Conservation (phyloP, 805 yeast species). For the Saccharomycopsis babjevae region DNA sequence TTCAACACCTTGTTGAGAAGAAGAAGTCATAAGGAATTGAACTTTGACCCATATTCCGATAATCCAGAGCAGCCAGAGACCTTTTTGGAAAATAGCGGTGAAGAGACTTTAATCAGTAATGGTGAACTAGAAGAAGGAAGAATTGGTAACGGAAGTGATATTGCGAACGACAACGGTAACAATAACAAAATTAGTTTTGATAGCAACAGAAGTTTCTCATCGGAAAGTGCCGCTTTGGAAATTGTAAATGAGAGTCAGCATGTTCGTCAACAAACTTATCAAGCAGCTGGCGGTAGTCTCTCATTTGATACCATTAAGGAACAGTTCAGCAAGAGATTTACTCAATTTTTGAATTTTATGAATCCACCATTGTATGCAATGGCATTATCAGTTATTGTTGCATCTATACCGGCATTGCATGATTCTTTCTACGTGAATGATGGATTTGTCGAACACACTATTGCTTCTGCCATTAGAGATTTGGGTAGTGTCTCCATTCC, state of each 20-base stretch:
- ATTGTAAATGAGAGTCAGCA: neutral
- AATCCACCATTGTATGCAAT: constrained; percentile 81
- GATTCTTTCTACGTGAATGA: constrained; percentile 43
- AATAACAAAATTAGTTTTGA: neutral
- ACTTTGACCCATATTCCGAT: constrained; percentile 13
- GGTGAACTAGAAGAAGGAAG: neutral
- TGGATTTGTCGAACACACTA: constrained; percentile 57
- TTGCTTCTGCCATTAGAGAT: constrained; percentile 52
- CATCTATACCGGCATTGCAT: constrained; percentile 52
- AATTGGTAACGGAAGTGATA: neutral
- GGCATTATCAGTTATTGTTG: constrained; percentile 58
- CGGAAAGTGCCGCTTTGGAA: neutral
- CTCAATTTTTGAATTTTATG: constrained; percentile 37
- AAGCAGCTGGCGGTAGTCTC: neutral
- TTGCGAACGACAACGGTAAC: neutral
- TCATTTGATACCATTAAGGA: neutral
- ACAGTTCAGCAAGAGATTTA: constrained; percentile 5
- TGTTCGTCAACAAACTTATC: neutral
- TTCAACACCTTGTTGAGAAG: constrained; percentile 57
- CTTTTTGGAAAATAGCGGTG: neutral
- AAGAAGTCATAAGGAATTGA: constrained; percentile 25
- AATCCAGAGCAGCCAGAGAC: neutral
- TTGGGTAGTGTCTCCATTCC: constrained; percentile 73
- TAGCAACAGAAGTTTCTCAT: neutral
- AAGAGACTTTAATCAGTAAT: neutral